phyloP scores from a whole-genome alignment of 345 rosid species.

The Brassica rapa region DNA sequence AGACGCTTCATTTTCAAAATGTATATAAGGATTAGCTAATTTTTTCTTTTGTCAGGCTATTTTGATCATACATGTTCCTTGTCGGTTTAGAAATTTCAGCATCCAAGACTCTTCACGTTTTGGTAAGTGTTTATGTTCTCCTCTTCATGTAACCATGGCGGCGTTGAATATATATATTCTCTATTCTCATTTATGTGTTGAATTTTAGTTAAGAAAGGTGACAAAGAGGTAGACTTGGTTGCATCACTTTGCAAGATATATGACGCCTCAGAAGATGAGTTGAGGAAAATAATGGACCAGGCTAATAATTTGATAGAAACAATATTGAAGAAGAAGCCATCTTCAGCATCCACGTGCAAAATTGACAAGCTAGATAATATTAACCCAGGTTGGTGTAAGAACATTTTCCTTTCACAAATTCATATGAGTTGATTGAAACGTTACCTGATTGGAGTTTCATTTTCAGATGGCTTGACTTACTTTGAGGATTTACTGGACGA shows the following conservation, averaged over 20 bases:
- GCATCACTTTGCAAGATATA: constrained; percentile 80
- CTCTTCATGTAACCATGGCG: not conserved
- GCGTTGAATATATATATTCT: not conserved
- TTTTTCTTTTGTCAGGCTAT: constrained; percentile 61
- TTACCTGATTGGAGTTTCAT: constrained; percentile 9
- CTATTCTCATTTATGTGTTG: constrained; percentile 6
- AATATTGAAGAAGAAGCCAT: constrained; percentile 63
- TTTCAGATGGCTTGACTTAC: constrained; percentile 83
- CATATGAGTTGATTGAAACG: constrained; percentile 16
- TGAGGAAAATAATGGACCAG: constrained; percentile 66
- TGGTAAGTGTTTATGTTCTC: constrained; percentile 54
- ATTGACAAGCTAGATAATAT: constrained; percentile 68
- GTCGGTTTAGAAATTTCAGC: constrained; percentile 71
- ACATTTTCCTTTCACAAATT: constrained; percentile 24
- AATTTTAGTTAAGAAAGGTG: constrained; percentile 69
- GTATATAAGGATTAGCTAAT: constrained; percentile 11
- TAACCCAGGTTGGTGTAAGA: constrained; percentile 52
- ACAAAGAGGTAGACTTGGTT: constrained; percentile 74
- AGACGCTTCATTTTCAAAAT: not conserved
- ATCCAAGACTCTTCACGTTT: constrained; percentile 56
- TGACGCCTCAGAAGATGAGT: constrained; percentile 81
- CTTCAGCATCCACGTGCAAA: constrained; percentile 61
- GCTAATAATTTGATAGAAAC: constrained; percentile 65
- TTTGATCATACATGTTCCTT: constrained; percentile 81
- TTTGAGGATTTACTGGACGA: constrained; percentile 87